Base-by-base conservation (phyloP, 176 grass and related monocot species). In the Luzula sylvatica region DNA sequence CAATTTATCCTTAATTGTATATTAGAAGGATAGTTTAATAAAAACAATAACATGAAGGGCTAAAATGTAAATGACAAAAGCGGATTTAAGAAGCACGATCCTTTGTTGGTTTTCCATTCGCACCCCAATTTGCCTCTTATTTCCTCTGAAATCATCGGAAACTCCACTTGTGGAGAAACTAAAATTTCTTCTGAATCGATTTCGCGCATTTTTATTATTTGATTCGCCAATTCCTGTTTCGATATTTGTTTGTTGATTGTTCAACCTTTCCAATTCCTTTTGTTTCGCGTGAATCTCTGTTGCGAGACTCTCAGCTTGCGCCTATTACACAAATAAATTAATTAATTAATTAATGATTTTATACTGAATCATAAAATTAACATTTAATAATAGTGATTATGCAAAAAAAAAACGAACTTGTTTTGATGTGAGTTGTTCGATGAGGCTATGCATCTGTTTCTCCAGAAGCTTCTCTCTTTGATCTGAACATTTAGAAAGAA, bases 401-500 rank as follows among this genome's bases (percentile, higher is more conserved):
- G 16, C 53, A 15, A 62, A 21, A 25, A 26, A 59, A 18, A 40
- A 35, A 73, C 77, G 9, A 28, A 85, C 89, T 72, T 95, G 89
- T 62, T 95, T 95, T 51, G 83, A 26, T 47, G 89, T 95, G 73
- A 95, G 62, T 64, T 88, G 89, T 52, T 95, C 89, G 35, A 95
- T 78, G 56, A 95, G 73, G 80, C 80, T 76, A 61, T 82, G 89
- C 16, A 95, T 46, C 46, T 85, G 89, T 68, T 84, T 95, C 77
- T 95, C 89, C 53, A 88, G 52, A 38, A 75, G 39, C 62, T 95
- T 95, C 71, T 95, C 89, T 58, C 89, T 78, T 54, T 95, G 89
- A 52, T 69, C 89, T 95, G 76, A 35, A 50, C 52, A 5, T 66
- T 38, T 38, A 11, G 24, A n/a, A 55, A 35, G 52, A 23, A 18